phyloP scores from a whole-genome alignment of 1,139 yeast genomes.

The Candida pseudocylindracea region DNA sequence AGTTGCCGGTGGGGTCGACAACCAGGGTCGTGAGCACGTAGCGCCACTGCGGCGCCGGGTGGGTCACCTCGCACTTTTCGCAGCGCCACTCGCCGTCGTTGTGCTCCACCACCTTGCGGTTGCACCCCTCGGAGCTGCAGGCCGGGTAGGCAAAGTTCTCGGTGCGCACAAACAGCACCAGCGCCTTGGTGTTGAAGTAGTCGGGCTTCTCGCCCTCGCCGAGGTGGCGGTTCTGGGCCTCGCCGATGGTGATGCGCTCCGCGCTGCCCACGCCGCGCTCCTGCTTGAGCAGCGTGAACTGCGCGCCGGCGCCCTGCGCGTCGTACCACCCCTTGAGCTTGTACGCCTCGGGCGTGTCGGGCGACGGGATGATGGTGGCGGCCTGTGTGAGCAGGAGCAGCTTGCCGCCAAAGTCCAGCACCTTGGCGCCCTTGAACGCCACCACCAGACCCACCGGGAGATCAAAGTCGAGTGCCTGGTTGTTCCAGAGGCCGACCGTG shows the following conservation, averaged over 20 bases:
- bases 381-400: constrained; percentile 63
- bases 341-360: constrained; percentile 78
- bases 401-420: constrained; percentile 78
- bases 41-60: constrained; percentile 51
- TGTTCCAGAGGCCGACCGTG: constrained; percentile 79
- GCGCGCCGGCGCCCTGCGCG: constrained; percentile 41
- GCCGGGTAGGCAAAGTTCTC: constrained; percentile 81
- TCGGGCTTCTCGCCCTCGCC: constrained; percentile 66
- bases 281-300: constrained; percentile 36
- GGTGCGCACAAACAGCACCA: constrained; percentile 45
- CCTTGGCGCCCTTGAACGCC: constrained; percentile 80
- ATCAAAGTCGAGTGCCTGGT: constrained; percentile 56
- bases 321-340: constrained; percentile 91
- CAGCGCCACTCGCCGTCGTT: constrained; percentile 77
- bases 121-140: constrained; percentile 51
- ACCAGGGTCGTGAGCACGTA: constrained; percentile 54
- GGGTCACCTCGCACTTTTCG: constrained; percentile 65
- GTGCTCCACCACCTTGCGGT: constrained; percentile 59
- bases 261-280: constrained; percentile 8
- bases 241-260: constrained; percentile 36
- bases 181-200: constrained; percentile 53
- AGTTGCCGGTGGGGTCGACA: constrained; percentile 59
- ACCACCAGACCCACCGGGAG: constrained; percentile 67
- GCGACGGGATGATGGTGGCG: constrained; percentile 56
- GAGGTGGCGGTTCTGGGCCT: constrained; percentile 45